Conservation (phyloP, 1,139 yeast genomes). For the Kurtzmaniella quercitrusa region DNA sequence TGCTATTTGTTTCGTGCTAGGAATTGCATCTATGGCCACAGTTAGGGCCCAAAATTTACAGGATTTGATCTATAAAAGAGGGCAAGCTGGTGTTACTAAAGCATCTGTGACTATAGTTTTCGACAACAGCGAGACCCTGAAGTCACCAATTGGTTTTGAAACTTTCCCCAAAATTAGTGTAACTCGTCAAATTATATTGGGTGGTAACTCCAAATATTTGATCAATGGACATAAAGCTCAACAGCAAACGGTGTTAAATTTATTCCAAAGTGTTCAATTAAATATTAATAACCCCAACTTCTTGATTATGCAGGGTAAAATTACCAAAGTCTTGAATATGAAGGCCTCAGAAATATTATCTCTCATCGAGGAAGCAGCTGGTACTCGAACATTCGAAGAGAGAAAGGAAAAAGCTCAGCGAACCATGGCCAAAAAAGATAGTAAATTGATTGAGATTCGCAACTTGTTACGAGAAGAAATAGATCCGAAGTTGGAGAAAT, state of each 20-base stretch:
- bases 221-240: conserved; percentile 97
- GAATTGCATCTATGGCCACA: conserved; percentile 89
- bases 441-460: conserved; percentile 75
- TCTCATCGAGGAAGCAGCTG: conserved; percentile 96
- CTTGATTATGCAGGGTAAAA: conserved; percentile 97
- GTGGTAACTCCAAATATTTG: conserved; percentile 88
- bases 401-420: conserved; percentile 88
- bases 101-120: conserved; percentile 96
- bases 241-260: conserved; percentile 84
- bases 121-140: conserved; percentile 71
- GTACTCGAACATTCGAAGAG: conserved; percentile 93
- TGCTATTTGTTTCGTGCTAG: conserved; percentile 97
- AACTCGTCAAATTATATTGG: conserved; percentile 85
- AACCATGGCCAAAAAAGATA: conserved; percentile 88
- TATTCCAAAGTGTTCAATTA: conserved; percentile 91
- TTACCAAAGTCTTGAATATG: conserved; percentile 96
- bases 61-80: conserved; percentile 92
- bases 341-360: conserved; percentile 86
- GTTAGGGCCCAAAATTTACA: conserved; percentile 92
- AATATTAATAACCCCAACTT: conserved; percentile 96
- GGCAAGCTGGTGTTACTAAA: conserved; percentile 97
- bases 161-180: conserved; percentile 78
- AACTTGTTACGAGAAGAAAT: conserved; percentile 77
- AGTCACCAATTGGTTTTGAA: conserved; percentile 87
- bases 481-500: conserved; percentile 83